Percentiles rank a stretch among this genome's conserved stretches.
These are phyloP conservation scores for Polysphondylium violaceum DNA, from an alignment of 78 protist species.

Conservation along the genomic window DNA sequence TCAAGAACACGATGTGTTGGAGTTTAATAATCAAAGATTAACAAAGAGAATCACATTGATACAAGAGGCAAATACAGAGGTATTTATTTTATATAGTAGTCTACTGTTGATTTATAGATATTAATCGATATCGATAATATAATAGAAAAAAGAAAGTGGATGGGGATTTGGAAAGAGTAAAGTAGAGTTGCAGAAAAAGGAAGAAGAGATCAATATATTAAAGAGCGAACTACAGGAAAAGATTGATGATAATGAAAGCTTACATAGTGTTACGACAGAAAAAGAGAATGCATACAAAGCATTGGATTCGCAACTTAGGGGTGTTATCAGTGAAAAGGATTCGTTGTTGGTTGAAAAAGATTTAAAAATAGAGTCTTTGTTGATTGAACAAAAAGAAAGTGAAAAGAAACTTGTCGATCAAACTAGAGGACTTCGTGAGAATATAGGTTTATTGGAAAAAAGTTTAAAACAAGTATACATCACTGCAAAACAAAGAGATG, in stretches of 20 bases:
- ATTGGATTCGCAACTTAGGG: conserved; percentile 19
- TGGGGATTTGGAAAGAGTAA: conserved; percentile 23
- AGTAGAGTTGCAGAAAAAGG: conserved; percentile 57
- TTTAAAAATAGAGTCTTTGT: conserved; percentile 9
- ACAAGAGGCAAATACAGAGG: conserved; percentile 41
- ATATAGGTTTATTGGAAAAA: background rate
- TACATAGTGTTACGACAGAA: conserved; percentile 61
- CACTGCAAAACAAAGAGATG: conserved; percentile 56
- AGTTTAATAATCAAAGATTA: conserved; percentile 67
- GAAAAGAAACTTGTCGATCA: conserved; percentile 33
- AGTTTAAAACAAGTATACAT: background rate
- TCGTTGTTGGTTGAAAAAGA: conserved; percentile 27
- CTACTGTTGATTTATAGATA: too few relatives aligned
- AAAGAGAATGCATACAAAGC: conserved; percentile 67
- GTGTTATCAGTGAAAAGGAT: background rate
- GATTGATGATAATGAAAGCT: conserved; percentile 65
- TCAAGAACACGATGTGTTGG: conserved; percentile 76
- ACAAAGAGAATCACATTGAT: conserved; percentile 55
- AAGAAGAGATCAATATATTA: conserved; percentile 66
- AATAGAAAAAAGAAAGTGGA: conserved; percentile 38
- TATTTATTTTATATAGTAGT: too few relatives aligned
- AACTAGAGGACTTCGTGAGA: conserved; percentile 27
- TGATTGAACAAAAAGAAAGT: conserved; percentile 30
- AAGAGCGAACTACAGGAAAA: conserved; percentile 58
- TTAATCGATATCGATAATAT: background rate